Conservation (phyloP, 2,329 filamentous ascomycete genomes). For the Colletotrichum sp. region DNA sequence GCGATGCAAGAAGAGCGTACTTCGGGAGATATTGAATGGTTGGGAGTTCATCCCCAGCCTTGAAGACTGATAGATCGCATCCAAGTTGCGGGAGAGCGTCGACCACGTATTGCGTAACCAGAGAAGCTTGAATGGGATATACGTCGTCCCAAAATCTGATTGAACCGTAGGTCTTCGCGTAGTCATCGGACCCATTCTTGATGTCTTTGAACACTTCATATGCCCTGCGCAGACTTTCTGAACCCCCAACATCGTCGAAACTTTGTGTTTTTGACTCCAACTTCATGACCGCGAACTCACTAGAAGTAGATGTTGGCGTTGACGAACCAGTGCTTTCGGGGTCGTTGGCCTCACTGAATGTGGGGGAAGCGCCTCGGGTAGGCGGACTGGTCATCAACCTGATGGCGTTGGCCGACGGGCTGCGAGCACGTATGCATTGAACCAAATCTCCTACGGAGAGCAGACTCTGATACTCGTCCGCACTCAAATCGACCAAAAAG, state of each 20-base stretch:
- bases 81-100: slow-evolving; percentile 34
- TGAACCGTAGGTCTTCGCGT: neutral
- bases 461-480: neutral
- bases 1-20: slow-evolving; percentile 30
- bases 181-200: neutral
- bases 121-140: slow-evolving; percentile 28
- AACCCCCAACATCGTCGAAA: neutral
- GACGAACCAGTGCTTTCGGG: neutral
- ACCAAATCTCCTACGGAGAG: neutral
- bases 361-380: neutral
- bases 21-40: slow-evolving; percentile 24
- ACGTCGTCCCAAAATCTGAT: slow-evolving; percentile 28
- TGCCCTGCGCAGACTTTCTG: neutral
- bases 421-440: neutral
- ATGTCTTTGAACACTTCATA: neutral
- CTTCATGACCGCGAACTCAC: neutral
- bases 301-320: neutral
- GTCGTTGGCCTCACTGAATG: neutral
- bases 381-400: neutral
- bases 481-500: neutral
- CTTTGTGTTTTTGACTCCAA: neutral
- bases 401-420: neutral
- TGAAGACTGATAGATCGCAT: slow-evolving; percentile 25
- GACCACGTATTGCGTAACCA: slow-evolving; percentile 35
- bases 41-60: slow-evolving; percentile 25